These are phyloP conservation scores for Pythium apleroticum DNA, from an alignment of 352 stramenopile species.

Conservation along the genomic window DNA sequence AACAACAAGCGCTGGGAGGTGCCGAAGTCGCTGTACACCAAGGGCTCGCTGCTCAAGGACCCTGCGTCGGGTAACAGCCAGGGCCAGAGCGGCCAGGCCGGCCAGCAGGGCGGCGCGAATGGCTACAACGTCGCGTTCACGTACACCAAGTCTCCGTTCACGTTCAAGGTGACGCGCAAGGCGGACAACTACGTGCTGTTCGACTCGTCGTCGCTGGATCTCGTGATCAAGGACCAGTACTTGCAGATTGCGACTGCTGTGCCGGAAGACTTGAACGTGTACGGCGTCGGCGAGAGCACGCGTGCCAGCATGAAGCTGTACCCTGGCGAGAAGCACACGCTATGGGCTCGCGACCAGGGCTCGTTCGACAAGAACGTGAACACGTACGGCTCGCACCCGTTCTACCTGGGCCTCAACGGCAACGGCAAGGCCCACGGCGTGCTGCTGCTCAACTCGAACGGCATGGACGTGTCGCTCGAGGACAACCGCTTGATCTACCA, in stretches of 20 bases:
- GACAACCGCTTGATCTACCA: conserved; percentile 42
- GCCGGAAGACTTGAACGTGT: conserved; percentile 30
- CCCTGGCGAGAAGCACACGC: conserved; percentile 45
- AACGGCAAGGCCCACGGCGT: conserved; percentile 42
- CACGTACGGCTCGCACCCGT: conserved; percentile 56
- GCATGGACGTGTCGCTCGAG: conserved; percentile 57
- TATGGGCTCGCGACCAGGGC: conserved; percentile 40
- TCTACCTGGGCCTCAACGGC: conserved; percentile 45
- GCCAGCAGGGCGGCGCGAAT: conserved; percentile 8
- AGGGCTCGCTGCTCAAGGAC: conserved; percentile 28
- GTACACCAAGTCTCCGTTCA: conserved; percentile 40
- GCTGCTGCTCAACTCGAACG: conserved; percentile 59
- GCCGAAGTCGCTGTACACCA: conserved; percentile 34
- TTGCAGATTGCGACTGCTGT: conserved; percentile 47
- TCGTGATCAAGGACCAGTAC: conserved; percentile 54
- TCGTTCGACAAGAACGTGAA: conserved; percentile 42
- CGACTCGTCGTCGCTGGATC: conserved; percentile 39
- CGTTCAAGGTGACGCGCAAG: conserved; percentile 39
- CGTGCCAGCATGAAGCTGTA: conserved; percentile 33
- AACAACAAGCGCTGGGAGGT: conserved; percentile 53
- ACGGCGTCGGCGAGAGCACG: conserved; percentile 51
- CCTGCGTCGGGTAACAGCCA: conserved; percentile 6
- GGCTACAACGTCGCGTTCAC: conserved; percentile 24
- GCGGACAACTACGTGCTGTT: conserved; percentile 42
- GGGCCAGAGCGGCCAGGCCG: conserved; percentile 6